Evolutionary conservation across 2,329 filamentous ascomycete species (phyloP).

Genomic region (Aureobasidium sp.): DNA sequence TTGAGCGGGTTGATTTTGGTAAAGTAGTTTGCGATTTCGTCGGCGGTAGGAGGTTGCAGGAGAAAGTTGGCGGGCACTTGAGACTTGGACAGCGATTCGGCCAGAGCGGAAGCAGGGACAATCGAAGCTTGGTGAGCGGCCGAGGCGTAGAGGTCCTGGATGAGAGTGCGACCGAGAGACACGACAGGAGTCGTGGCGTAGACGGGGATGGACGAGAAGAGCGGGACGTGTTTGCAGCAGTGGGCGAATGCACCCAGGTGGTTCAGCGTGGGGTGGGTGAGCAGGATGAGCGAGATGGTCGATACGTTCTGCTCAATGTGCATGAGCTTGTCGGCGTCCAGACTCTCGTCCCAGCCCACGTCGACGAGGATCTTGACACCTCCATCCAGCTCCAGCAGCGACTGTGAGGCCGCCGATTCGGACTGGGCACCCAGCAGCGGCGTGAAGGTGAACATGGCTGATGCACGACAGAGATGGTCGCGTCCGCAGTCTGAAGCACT

Average conservation of each 20-base stretch:
- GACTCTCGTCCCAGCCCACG: constrained; percentile 90
- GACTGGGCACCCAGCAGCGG: constrained; percentile 86
- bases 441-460: constrained; percentile 88
- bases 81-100: constrained; percentile 52
- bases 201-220: constrained; percentile 84
- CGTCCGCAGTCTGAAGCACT: not conserved
- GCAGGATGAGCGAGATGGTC: constrained; percentile 82
- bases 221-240: constrained; percentile 91
- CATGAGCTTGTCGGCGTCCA: constrained; percentile 70
- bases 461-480: not conserved
- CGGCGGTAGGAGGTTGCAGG: constrained; percentile 62
- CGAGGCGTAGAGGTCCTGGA: constrained; percentile 87
- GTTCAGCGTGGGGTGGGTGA: constrained; percentile 86
- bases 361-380: constrained; percentile 93
- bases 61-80: constrained; percentile 42
- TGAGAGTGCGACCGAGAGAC: constrained; percentile 77
- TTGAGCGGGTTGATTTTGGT: constrained; percentile 84
- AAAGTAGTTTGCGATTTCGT: constrained; percentile 91
- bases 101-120: constrained; percentile 64
- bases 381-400: constrained; percentile 91
- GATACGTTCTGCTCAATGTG: constrained; percentile 91
- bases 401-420: constrained; percentile 78
- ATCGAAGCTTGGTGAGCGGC: constrained; percentile 80
- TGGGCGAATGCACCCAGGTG: constrained; percentile 92
- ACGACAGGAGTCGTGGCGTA: constrained; percentile 94